Conservation (phyloP, 768 basidiomycete species). For the Mycena vitilis region DNA sequence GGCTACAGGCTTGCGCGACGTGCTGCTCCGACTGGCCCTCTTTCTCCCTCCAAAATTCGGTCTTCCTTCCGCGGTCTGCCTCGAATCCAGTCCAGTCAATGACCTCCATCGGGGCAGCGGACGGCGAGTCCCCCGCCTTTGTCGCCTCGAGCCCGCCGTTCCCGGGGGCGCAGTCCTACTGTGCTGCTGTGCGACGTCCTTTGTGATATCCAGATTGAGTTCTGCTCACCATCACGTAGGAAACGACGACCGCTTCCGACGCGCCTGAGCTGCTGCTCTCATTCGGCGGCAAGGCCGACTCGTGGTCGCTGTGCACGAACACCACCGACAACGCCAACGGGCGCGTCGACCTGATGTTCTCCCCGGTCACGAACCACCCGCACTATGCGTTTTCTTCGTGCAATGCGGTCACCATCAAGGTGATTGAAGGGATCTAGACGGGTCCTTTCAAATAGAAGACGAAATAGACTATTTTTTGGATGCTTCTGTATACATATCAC, state of each 20-base stretch:
- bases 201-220: not conserved
- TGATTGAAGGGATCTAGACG: slow-evolving; percentile 37
- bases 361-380: slow-evolving; percentile 55
- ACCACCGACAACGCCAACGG: slow-evolving; percentile 49
- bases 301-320: slow-evolving; percentile 58
- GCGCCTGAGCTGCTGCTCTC: slow-evolving; percentile 49
- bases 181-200: slow-evolving; percentile 49
- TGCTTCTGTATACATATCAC: too few species aligned
- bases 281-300: slow-evolving; percentile 53
- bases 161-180: slow-evolving; percentile 55
- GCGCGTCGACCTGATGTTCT: slow-evolving; percentile 55
- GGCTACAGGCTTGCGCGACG: slow-evolving; percentile 49
- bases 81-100: slow-evolving; percentile 52
- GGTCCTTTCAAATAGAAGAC: slow-evolving; percentile 9
- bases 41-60: slow-evolving; percentile 52
- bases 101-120: slow-evolving; percentile 50
- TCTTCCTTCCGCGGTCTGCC: slow-evolving; percentile 53
- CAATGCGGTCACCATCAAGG: slow-evolving; percentile 52
- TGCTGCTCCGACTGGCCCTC: slow-evolving; percentile 59
- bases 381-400: slow-evolving; percentile 53
- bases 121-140: slow-evolving; percentile 57
- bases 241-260: slow-evolving; percentile 33
- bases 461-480: slow-evolving; percentile 23
- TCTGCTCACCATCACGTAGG: slow-evolving; percentile 12
- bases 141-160: slow-evolving; percentile 58